Base-by-base conservation (phyloP, 805 yeast genomes). In the Candida sphagnicola region DNA sequence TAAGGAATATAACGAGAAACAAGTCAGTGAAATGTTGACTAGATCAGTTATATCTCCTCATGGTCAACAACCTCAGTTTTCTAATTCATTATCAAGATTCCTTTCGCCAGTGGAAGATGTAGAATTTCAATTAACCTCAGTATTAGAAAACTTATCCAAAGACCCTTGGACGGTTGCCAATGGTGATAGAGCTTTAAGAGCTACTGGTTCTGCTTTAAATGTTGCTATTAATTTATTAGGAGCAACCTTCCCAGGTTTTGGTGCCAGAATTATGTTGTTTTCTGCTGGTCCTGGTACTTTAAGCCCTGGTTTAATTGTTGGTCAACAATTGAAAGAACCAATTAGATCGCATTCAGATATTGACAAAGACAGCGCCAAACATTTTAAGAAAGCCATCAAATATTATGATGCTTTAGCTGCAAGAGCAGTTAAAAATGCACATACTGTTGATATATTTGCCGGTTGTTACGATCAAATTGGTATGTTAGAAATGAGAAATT, bases 381-480 rank as follows among this genome's bases (percentile, higher is more conserved):
- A 89, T 59, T 86, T 80, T 67, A 83, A 85, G 55, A 86, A 85
- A 60, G 95, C 96, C 8, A 76, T 75, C 51, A 82, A 86, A 60
- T 89, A 79, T 56, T 90, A 89, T 62, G 90, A 85, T 45, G 67
- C 72, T 28, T 59, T 90, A 34, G 84, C 95, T 28, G 74, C 77
- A 31, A 82, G 81, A 48, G 62, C 61, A 2, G 86, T 86, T 26
- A 77, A 91, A 34, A 73, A 74, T 49, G 85, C 88, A 12, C 95
- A 87, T 54, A 78, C 91, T 19, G 80, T 90, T 42, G 96, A 90
- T 61, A 78, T 90, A 34, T 89, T 86, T 64, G 95, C 95, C 21
- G 96, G 97, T 45, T 86, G 96, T 67, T 88, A 87, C 61, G 98
- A 90, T 67, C 98, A 90, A 72, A 83, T 89, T 42, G 98, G 98